Conservation (phyloP, 441 rosid species). For the Erysimum pusillum region DNA sequence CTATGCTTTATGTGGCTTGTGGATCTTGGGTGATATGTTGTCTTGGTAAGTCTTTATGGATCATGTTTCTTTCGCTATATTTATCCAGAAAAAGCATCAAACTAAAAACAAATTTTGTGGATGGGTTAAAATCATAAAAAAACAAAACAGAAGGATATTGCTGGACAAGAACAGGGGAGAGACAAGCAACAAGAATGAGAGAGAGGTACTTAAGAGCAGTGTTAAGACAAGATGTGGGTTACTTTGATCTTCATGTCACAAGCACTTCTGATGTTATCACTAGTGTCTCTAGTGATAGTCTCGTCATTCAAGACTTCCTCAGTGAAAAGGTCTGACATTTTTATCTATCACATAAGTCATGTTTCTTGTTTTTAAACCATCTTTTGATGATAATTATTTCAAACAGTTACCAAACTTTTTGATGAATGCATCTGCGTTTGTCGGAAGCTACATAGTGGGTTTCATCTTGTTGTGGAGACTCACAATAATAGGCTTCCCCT, state of each 20-base stretch:
- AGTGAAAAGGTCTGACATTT: constrained; percentile 68
- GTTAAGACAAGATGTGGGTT: constrained; percentile 79
- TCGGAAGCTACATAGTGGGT: constrained; percentile 58
- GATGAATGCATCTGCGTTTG: constrained; percentile 56
- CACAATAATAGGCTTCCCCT: constrained; percentile 68
- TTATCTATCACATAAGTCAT: neutral
- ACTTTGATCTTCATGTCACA: constrained; percentile 78
- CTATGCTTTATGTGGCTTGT: constrained; percentile 15
- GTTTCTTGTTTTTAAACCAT: constrained; percentile 34
- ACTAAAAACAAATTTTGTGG: neutral
- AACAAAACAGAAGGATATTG: constrained; percentile 70
- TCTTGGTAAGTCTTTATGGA: neutral
- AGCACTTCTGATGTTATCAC: constrained; percentile 75
- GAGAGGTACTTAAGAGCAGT: constrained; percentile 67
- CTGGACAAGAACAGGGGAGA: constrained; percentile 91
- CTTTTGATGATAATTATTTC: neutral
- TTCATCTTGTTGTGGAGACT: constrained; percentile 70
- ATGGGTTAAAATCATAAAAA: neutral
- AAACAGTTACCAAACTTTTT: constrained; percentile 73
- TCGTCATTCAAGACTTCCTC: constrained; percentile 73
- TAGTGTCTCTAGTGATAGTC: constrained; percentile 69
- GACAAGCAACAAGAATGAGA: constrained; percentile 84
- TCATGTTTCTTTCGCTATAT: neutral
- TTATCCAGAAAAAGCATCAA: neutral
- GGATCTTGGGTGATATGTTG: neutral